Conservation (phyloP, 2,329 filamentous ascomycete genomes). For the Pyricularia pennisetigena region DNA sequence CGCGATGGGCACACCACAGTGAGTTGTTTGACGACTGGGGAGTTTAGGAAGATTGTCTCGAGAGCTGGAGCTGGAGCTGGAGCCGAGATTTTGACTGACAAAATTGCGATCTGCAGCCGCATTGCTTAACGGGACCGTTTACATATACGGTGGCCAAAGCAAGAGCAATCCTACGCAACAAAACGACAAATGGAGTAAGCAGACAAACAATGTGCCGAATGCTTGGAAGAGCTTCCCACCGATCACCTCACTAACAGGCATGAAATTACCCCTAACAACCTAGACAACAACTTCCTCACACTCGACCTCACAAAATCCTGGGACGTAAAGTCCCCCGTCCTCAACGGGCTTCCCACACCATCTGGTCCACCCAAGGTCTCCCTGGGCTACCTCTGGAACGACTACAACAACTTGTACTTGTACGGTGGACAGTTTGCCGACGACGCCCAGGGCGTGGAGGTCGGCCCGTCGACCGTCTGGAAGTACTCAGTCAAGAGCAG, state of each 20-base stretch:
- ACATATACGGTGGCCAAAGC: slow-evolving; percentile 64
- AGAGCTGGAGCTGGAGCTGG: no score
- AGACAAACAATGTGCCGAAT: not conserved
- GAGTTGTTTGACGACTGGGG: slow-evolving; percentile 11
- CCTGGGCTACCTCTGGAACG: slow-evolving; percentile 68
- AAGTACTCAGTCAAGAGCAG: slow-evolving; percentile 52
- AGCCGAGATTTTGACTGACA: slow-evolving; percentile 8
- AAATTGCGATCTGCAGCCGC: slow-evolving; percentile 33
- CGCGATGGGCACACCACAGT: slow-evolving; percentile 58
- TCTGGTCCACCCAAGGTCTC: slow-evolving; percentile 62
- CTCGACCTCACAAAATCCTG: slow-evolving; percentile 67
- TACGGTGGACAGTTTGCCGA: slow-evolving; percentile 70
- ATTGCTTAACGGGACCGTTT: slow-evolving; percentile 64
- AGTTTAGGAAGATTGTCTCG: not conserved
- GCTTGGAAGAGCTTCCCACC: no score
- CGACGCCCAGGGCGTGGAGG: slow-evolving; percentile 31
- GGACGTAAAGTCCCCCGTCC: slow-evolving; percentile 52
- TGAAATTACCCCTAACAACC: not conserved
- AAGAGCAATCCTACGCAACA: slow-evolving; percentile 47
- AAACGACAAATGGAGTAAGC: slow-evolving; percentile 59
- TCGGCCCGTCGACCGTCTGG: slow-evolving; percentile 55
- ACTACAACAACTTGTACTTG: slow-evolving; percentile 57
- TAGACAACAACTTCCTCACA: slow-evolving; percentile 61
- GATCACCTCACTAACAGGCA: not conserved
- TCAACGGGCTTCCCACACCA: slow-evolving; percentile 49